Evolutionary conservation across 2,329 filamentous ascomycete genomes (phyloP), one percentile per base, ranked within the genome.

Genomic region (Pseudogymnoascus sp.): DNA sequence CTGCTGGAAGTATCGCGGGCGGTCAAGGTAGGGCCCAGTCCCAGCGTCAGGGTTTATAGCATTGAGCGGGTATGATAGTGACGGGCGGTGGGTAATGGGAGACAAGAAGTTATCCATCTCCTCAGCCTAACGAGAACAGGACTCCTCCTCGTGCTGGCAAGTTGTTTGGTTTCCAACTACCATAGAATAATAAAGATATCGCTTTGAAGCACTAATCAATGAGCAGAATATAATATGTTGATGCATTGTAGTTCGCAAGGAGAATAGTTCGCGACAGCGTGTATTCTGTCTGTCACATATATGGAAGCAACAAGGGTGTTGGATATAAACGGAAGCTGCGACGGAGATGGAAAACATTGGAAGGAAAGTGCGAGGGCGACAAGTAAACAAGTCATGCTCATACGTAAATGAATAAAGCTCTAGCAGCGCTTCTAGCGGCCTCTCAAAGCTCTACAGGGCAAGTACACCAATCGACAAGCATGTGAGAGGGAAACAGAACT

Each of bases 1-100:
- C 50, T 56, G 50, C 28, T 34, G 50, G 28, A 56, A 56, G 50
- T 56, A 56, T 36, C 50, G 50, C 50, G 50, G 28, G 28, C 50
- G 50, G 16, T 56, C 50, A 34, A 21, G 4, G 50, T 56, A 56
- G 16, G 50, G 28, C 28, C 28, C 16, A 21, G 50, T 56, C 5
- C 6, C 50, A 12, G 18, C 50, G 10, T 21, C 50, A 12, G 50
- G 10, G 5, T 7, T 21, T 11, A 36, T 18, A 31, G 50, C n/a
- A 34, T 56, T 56, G 50, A 56, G 28, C 28, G 10, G 50, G 18
- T 56, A 36, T n/a, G 50, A 36, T 34, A 56, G 50, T 56, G 50
- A 56, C 3, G 50, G 50, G 50, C 50, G 50, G 28, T 56, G 50
- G 10, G 28, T 36, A 21, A 56, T 56, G 50, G 28, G 50, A 34